A percentile compares a stretch with the other conserved stretches of the same genome.
Evolutionary conservation across 2,329 filamentous ascomycete genomes (phyloP).

Genomic region (Polychaeton citri): DNA sequence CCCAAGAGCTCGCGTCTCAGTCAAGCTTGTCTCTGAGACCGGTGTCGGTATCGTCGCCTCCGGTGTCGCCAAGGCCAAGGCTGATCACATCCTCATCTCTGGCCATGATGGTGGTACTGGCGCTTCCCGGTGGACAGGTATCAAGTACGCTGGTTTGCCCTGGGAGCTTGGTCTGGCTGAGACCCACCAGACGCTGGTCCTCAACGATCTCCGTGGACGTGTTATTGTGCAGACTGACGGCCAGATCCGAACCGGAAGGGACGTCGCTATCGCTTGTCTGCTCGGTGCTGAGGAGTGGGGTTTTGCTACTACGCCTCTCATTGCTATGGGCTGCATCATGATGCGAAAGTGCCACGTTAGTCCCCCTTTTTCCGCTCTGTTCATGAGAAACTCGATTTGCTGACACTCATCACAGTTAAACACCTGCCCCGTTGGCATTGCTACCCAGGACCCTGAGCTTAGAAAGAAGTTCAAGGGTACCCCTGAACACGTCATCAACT

Average conservation of each 20-base stretch:
- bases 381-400: constrained; percentile 2
- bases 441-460: constrained; percentile 87
- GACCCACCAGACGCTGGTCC: constrained; percentile 88
- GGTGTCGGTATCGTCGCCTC: constrained; percentile 96
- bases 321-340: constrained; percentile 94
- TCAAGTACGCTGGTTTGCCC: constrained; percentile 93
- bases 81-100: constrained; percentile 91
- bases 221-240: constrained; percentile 95
- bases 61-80: constrained; percentile 94
- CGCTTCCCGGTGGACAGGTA: constrained; percentile 94
- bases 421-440: constrained; percentile 84
- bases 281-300: constrained; percentile 98
- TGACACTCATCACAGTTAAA: constrained; percentile 37
- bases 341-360: constrained; percentile 61
- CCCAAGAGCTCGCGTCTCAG: constrained; percentile 79
- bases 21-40: constrained; percentile 95
- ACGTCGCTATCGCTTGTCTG: constrained; percentile 87
- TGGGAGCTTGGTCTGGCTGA: constrained; percentile 96
- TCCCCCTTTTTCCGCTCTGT: constrained; percentile 1
- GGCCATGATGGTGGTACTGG: constrained; percentile 95
- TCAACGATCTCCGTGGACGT: constrained; percentile 91
- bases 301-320: constrained; percentile 86
- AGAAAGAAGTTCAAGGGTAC: constrained; percentile 88
- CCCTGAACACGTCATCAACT: constrained; percentile 95
- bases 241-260: constrained; percentile 80